These are phyloP conservation scores for Salix dunnii DNA, from an alignment of 345 rosid genomes.

Conservation along the genomic window DNA sequence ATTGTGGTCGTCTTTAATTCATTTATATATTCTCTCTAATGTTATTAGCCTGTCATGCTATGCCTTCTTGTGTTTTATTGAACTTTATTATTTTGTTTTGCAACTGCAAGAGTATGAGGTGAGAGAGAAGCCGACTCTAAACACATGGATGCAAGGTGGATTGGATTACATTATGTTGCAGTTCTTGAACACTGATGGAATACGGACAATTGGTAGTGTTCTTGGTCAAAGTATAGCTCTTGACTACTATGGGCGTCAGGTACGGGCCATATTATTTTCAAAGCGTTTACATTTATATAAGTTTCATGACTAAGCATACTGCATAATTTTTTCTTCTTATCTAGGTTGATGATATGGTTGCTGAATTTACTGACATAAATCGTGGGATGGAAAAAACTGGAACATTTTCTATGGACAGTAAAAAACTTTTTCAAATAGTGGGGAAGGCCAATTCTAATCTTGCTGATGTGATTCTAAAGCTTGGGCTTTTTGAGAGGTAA, in stretches of 20 bases:
- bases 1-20: not conserved
- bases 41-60: not conserved
- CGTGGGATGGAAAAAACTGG: slow-evolving; percentile 94
- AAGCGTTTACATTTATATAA: not conserved
- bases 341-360: slow-evolving; percentile 98
- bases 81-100: slow-evolving; percentile 19
- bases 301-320: not conserved
- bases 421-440: slow-evolving; percentile 90
- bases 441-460: slow-evolving; percentile 94
- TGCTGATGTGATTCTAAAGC: slow-evolving; percentile 93
- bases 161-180: slow-evolving; percentile 85
- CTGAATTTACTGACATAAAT: slow-evolving; percentile 92
- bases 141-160: slow-evolving; percentile 92
- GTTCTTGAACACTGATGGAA: slow-evolving; percentile 80
- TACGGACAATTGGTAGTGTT: slow-evolving; percentile 88
- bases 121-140: slow-evolving; percentile 65
- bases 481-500: slow-evolving; percentile 98
- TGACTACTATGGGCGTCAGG: slow-evolving; percentile 97
- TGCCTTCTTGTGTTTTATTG: not conserved
- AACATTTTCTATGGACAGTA: slow-evolving; percentile 90
- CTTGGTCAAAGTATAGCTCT: slow-evolving; percentile 97
- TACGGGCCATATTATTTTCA: slow-evolving; percentile 19
- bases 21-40: not conserved
- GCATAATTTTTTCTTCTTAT: slow-evolving; percentile 9
- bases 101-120: slow-evolving; percentile 82